A percentile compares a stretch with the other conserved stretches of the same genome.
Conservation (phyloP, 306 rosid species). For the Cucumis hystrix region DNA sequence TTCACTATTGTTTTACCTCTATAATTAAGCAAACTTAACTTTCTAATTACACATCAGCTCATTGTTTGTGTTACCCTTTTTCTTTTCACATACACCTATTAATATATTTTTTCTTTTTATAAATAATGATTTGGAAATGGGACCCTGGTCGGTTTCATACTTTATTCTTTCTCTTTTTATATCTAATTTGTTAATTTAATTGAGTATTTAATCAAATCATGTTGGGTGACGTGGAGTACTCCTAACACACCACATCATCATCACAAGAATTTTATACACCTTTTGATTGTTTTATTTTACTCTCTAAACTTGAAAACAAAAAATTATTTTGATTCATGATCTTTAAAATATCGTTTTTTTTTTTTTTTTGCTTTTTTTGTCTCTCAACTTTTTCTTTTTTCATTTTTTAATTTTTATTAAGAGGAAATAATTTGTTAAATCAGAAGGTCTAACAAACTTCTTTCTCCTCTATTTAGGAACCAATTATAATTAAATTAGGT, state of each 20-base stretch:
- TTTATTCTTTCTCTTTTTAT: not conserved
- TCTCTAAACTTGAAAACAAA: too few species aligned
- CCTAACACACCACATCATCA: not conserved
- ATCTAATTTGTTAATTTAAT: not conserved
- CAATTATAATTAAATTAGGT: not conserved
- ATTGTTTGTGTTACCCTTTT: slow-evolving; percentile 4
- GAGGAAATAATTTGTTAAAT: too few species aligned
- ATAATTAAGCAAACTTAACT: slow-evolving; percentile 32
- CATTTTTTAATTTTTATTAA: too few species aligned
- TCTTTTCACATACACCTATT: not conserved
- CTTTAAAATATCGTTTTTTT: too few species aligned
- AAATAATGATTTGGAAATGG: slow-evolving; percentile 39
- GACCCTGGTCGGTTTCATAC: slow-evolving; percentile 50
- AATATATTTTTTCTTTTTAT: slow-evolving; percentile 10
- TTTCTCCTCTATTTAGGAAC: too few species aligned
- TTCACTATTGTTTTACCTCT: not conserved
- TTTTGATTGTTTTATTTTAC: not conserved
- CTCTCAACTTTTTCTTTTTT: too few species aligned
- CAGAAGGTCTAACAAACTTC: too few species aligned
- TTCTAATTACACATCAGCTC: slow-evolving; percentile 32
- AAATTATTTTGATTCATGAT: too few species aligned
- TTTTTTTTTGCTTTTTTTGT: too few species aligned
- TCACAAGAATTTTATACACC: not conserved
- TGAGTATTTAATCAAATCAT: not conserved
- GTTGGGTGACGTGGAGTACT: not conserved